Conservation (phyloP, 148 eudicot genomes). For the Arctostaphylos glauca region DNA sequence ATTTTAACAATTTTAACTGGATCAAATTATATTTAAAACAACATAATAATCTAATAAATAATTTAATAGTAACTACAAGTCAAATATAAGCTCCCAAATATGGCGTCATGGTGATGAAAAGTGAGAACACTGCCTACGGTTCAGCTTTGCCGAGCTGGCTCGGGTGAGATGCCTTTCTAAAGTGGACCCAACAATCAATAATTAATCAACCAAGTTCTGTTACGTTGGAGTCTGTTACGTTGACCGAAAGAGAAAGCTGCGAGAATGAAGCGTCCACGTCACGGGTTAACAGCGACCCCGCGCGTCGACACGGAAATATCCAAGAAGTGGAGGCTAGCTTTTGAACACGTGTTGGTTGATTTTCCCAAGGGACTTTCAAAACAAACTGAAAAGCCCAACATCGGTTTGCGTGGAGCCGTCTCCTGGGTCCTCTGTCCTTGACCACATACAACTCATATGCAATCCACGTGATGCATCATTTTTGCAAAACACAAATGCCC, state of each 20-base stretch:
- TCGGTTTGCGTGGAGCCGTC: too few relatives aligned
- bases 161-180: neutral
- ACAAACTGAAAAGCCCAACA: neutral
- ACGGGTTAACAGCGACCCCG: neutral
- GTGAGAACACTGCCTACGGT: neutral
- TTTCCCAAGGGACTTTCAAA: neutral
- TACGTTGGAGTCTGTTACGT: neutral
- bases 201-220: neutral
- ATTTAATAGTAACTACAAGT: too few relatives aligned
- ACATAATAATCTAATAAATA: too few relatives aligned
- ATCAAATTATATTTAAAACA: too few relatives aligned
- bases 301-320: neutral
- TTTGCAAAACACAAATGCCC: too few relatives aligned
- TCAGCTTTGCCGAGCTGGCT: neutral
- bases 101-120: neutral
- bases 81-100: too few relatives aligned
- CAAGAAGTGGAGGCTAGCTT: neutral
- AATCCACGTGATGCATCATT: too few relatives aligned
- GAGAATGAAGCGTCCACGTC: conserved; percentile 3
- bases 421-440: too few relatives aligned
- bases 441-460: too few relatives aligned
- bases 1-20: too few relatives aligned
- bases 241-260: neutral
- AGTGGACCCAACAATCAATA: neutral
- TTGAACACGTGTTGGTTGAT: neutral